Evolutionary conservation across 2,329 filamentous ascomycete species (phyloP).

Genomic region (Amauroascus niger): DNA sequence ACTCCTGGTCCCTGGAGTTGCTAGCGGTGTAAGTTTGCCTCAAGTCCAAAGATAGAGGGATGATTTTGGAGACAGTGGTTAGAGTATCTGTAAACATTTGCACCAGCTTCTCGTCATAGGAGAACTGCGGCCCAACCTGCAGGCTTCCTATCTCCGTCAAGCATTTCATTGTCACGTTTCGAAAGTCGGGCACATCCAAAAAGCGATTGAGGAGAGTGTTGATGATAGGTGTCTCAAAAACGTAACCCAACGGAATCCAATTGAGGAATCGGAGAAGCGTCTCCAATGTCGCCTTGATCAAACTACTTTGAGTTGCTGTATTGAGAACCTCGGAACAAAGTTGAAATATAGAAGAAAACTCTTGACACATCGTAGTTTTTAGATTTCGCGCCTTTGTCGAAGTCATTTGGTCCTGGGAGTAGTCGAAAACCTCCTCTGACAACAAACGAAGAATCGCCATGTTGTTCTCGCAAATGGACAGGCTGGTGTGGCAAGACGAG

Average conservation of each 20-base stretch:
- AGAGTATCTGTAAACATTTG: conserved; percentile 98
- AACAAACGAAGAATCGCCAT: conserved; percentile 94
- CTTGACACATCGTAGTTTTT: conserved; percentile 97
- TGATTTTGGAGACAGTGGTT: conserved; percentile 84
- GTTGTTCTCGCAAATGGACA: conserved; percentile 99
- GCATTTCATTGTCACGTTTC: conserved; percentile 92
- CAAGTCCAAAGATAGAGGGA: conserved; percentile 79
- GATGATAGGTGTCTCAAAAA: conserved; percentile 95
- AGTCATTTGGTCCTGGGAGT: conserved; percentile 98
- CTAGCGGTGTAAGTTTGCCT: conserved; percentile 85
- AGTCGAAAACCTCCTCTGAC: conserved; percentile 98
- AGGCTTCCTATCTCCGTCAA: conserved; percentile 94
- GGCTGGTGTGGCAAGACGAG: conserved; percentile 83
- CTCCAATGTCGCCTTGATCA: conserved; percentile 94
- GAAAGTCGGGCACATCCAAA: conserved; percentile 85
- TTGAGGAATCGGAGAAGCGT: conserved; percentile 94
- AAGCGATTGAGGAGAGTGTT: conserved; percentile 89
- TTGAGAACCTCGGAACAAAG: conserved; percentile 91
- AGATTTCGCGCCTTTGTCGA: conserved; percentile 91
- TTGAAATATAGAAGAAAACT: conserved; percentile 97
- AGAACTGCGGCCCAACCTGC: conserved; percentile 64
- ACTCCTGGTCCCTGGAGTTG: conserved; percentile 90
- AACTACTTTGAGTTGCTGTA: conserved; percentile 74
- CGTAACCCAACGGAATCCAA: conserved; percentile 97
- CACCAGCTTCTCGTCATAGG: conserved; percentile 90